Conservation (phyloP, 2,329 filamentous ascomycete species). For the Fusarium clavum region DNA sequence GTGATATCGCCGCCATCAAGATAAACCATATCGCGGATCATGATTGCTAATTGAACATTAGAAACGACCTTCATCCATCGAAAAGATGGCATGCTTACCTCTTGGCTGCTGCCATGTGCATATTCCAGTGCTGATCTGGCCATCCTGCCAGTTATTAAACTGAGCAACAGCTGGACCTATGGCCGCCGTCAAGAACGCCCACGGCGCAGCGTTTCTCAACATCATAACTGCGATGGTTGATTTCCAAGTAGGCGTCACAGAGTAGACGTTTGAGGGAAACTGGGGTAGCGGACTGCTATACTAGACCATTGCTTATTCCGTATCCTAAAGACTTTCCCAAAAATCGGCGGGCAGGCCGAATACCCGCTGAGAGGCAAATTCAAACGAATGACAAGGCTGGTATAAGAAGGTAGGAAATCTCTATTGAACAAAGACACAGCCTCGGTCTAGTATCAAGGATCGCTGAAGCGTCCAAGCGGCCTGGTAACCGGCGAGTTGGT, state of each 20-base stretch:
- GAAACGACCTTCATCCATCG: neutral
- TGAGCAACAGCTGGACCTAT: slow-evolving; percentile 51
- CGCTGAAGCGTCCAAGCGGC: slow-evolving; percentile 10
- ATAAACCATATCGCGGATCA: slow-evolving; percentile 72
- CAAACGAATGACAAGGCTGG: neutral
- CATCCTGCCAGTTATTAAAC: slow-evolving; percentile 59
- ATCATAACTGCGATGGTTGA: slow-evolving; percentile 34
- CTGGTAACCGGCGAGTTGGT: slow-evolving; percentile 15
- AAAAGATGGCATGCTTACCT: slow-evolving; percentile 48
- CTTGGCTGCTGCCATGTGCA: slow-evolving; percentile 66
- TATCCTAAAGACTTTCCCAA: slow-evolving; percentile 3
- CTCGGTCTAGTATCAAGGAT: slow-evolving; percentile 16
- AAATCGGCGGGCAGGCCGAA: slow-evolving; percentile 1
- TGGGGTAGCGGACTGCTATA: slow-evolving; percentile 35
- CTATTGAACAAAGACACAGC: slow-evolving; percentile 23
- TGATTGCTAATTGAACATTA: slow-evolving; percentile 58
- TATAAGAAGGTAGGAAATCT: slow-evolving; percentile 19
- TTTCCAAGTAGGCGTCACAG: slow-evolving; percentile 14
- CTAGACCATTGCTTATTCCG: slow-evolving; percentile 40
- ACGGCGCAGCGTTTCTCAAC: slow-evolving; percentile 18
- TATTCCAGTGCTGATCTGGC: slow-evolving; percentile 68
- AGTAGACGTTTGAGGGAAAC: slow-evolving; percentile 23
- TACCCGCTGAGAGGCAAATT: slow-evolving; percentile 12
- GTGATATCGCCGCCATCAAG: slow-evolving; percentile 70
- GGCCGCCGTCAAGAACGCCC: slow-evolving; percentile 35